phyloP scores from a whole-genome alignment of 768 basidiomycete species.

The Boletellus emodensis region DNA sequence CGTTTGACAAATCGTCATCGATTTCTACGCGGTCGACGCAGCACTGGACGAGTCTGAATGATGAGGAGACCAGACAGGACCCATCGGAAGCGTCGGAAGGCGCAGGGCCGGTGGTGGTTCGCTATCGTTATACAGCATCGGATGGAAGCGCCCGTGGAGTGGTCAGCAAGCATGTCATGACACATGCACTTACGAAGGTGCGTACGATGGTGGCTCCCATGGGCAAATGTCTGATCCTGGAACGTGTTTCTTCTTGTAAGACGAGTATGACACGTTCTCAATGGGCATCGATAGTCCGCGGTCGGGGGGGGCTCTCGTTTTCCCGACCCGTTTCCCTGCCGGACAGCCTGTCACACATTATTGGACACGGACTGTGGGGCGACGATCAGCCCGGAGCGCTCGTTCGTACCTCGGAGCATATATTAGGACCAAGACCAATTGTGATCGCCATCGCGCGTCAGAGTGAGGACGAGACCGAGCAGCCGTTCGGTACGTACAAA shows the following conservation, averaged over 20 bases:
- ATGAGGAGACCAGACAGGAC: background rate
- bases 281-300: background rate
- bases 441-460: conserved; percentile 4
- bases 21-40: background rate
- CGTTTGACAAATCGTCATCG: background rate
- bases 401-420: background rate
- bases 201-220: background rate
- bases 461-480: background rate
- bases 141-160: background rate
- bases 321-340: background rate
- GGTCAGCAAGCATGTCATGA: background rate
- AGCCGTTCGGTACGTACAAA: conserved; percentile 12
- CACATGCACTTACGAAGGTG: conserved; percentile 4
- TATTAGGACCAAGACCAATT: background rate
- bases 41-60: background rate
- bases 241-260: background rate
- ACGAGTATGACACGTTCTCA: background rate
- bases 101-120: background rate
- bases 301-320: conserved; percentile 1
- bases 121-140: background rate
- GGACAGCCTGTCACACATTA: background rate
- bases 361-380: background rate
- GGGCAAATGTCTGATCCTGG: background rate
- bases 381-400: background rate
- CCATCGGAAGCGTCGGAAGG: background rate